These are phyloP conservation scores for Xylariaceae sp. DNA, from an alignment of 2,329 filamentous ascomycete species.

Conservation along the genomic window DNA sequence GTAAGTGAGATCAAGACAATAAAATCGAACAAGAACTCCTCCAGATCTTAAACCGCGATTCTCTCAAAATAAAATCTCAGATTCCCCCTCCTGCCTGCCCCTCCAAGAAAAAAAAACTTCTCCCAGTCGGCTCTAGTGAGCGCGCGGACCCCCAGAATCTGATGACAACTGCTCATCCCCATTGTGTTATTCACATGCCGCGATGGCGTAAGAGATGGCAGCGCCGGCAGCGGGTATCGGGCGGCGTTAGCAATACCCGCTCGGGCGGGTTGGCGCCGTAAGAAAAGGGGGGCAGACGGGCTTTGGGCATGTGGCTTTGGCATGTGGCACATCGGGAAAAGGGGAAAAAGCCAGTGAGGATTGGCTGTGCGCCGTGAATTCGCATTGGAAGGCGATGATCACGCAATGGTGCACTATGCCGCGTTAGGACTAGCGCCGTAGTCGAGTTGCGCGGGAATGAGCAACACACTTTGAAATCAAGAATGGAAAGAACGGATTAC, in stretches of 20 bases:
- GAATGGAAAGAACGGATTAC: neutral
- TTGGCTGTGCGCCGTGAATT: constrained; percentile 1
- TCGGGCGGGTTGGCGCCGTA: constrained; percentile 17
- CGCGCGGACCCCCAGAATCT: constrained; percentile 24
- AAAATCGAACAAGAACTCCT: neutral
- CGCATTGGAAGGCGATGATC: constrained; percentile 15
- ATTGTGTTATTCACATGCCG: constrained; percentile 24
- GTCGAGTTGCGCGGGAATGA: neutral
- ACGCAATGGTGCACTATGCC: constrained; percentile 18
- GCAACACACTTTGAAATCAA: neutral
- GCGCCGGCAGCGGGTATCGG: constrained; percentile 22
- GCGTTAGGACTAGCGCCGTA: constrained; percentile 2
- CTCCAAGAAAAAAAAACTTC: constrained; percentile 6
- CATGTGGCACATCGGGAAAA: neutral
- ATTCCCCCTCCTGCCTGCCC: neutral
- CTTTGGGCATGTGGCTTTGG: neutral
- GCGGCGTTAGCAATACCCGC: constrained; percentile 9
- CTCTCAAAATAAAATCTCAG: neutral
- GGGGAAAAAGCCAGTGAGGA: neutral
- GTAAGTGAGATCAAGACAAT: neutral
- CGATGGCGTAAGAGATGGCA: constrained; percentile 19
- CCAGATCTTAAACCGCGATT: neutral
- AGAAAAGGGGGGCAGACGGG: constrained; percentile 10
- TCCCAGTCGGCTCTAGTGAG: constrained; percentile 20
- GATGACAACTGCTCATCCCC: constrained; percentile 8